phyloP scores from a whole-genome alignment of 2,329 filamentous ascomycete genomes.

The Knufia fluminis region DNA sequence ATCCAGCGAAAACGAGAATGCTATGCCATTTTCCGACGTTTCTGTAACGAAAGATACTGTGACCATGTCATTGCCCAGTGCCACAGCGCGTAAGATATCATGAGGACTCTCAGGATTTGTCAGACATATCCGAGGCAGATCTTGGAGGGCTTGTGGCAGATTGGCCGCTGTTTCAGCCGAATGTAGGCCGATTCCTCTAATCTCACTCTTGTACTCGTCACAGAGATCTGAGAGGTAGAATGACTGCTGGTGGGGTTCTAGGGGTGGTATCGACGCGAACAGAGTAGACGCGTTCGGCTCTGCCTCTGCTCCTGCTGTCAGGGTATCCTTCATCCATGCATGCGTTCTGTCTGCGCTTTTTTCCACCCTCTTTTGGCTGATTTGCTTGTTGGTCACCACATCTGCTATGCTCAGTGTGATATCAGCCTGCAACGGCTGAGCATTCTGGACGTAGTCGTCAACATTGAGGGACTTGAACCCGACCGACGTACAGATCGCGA shows the following conservation, averaged over 20 bases:
- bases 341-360: slow-evolving; percentile 84
- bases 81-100: slow-evolving; percentile 64
- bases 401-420: slow-evolving; percentile 73
- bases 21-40: slow-evolving; percentile 75
- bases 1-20: slow-evolving; percentile 64
- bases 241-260: slow-evolving; percentile 65
- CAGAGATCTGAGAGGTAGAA: slow-evolving; percentile 69
- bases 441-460: slow-evolving; percentile 58
- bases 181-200: slow-evolving; percentile 71
- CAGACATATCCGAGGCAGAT: slow-evolving; percentile 66
- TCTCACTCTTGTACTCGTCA: slow-evolving; percentile 47
- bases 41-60: slow-evolving; percentile 64
- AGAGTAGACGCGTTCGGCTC: slow-evolving; percentile 37
- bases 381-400: slow-evolving; percentile 49
- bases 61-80: slow-evolving; percentile 70
- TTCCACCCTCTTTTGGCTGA: slow-evolving; percentile 61
- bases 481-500: slow-evolving; percentile 76
- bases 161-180: slow-evolving; percentile 60
- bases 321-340: slow-evolving; percentile 64
- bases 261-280: slow-evolving; percentile 60
- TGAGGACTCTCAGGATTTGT: slow-evolving; percentile 63
- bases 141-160: slow-evolving; percentile 50
- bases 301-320: slow-evolving; percentile 27
- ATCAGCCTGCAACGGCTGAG: slow-evolving; percentile 63
- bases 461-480: slow-evolving; percentile 67